Base-by-base conservation (phyloP, 2,329 filamentous ascomycete genomes). In the Xylaria sp. region DNA sequence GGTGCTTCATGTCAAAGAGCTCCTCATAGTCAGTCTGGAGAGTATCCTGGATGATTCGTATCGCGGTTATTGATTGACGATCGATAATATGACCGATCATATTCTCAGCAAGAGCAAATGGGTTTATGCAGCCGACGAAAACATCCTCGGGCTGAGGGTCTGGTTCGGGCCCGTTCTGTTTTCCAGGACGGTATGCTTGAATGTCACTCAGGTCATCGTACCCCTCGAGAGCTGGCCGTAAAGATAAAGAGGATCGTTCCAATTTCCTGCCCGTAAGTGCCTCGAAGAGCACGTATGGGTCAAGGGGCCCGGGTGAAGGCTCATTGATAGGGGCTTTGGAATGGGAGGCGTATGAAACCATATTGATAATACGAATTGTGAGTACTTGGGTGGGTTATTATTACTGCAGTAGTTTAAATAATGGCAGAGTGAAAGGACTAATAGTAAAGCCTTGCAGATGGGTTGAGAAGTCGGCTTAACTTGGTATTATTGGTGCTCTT, bases 21-120 rank as follows among this genome's bases (percentile, higher is more conserved):
- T 81, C 79, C 48, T 80, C 76, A 56, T 81, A 81, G 68, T 81
- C 78, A 17, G 78, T 80, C 71, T 80, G 78, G 23, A 81, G 73
- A 29, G 79, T 74, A 51, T 77, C 77, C 47, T 76, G 73, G 27
- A 81, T 65, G 58, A 81, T 73, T 13, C 70, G 67, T 21, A 74
- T 70, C 0, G 74, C 69, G 19, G 69, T 69, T 19, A 74, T 68
- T 27, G 76, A 77, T 46, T 68, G 63, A n/a, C 73, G 71, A 66
- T 81, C 75, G 19, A 81, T 71, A 54, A 71, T 76, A 56, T 78
- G 76, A 58, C 78, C 77, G 29, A 81, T 68, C 54, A 81, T 72
- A 21, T 78, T 76, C 71, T 81, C 79, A 3, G 76, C 76, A 11
- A 81, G 72, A 17, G 79, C 78, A 60, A 78, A 81, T 2, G 79